These are phyloP conservation scores for Grosmannia serpens DNA, from an alignment of 2,329 filamentous ascomycete species.

Conservation along the genomic window DNA sequence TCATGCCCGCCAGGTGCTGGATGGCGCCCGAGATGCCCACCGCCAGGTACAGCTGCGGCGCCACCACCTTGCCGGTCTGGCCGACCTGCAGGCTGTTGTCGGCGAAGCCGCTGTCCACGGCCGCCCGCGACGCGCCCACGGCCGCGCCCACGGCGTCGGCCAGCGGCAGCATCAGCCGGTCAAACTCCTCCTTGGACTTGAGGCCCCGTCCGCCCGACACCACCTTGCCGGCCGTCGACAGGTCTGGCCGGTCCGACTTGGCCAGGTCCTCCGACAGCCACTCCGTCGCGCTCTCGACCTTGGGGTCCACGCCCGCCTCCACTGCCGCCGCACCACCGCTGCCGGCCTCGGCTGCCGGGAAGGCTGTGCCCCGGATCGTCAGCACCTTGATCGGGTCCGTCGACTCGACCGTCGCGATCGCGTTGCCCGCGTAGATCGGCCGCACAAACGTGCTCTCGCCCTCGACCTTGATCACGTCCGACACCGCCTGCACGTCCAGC, in stretches of 20 bases:
- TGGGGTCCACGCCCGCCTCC: conserved; percentile 75
- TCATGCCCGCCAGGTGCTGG: conserved; percentile 98
- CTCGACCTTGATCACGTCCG: conserved; percentile 79
- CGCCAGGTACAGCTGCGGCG: conserved; percentile 87
- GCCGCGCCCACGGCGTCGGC: conserved; percentile 91
- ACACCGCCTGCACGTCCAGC: conserved; percentile 85
- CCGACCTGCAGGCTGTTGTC: conserved; percentile 98
- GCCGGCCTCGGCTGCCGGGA: conserved; percentile 55
- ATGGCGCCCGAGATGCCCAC: conserved; percentile 96
- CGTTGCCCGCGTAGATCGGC: conserved; percentile 95
- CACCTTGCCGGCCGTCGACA: conserved; percentile 77
- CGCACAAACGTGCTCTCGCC: conserved; percentile 90
- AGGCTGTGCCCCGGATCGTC: conserved; percentile 87
- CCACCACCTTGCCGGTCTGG: conserved; percentile 97
- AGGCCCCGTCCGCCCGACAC: conserved; percentile 89
- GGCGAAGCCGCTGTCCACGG: conserved; percentile 93
- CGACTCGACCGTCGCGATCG: conserved; percentile 90
- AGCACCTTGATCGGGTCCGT: conserved; percentile 76
- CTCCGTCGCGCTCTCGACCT: conserved; percentile 59
- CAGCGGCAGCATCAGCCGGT: conserved; percentile 80
- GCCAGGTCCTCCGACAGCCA: conserved; percentile 92
- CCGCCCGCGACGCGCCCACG: conserved; percentile 86
- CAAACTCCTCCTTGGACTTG: conserved; percentile 97
- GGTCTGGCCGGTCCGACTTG: conserved; percentile 87
- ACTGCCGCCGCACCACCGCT: conserved; percentile 59